Base-by-base conservation (phyloP, 2,329 filamentous ascomycete species). In the Laburnicola sp. region DNA sequence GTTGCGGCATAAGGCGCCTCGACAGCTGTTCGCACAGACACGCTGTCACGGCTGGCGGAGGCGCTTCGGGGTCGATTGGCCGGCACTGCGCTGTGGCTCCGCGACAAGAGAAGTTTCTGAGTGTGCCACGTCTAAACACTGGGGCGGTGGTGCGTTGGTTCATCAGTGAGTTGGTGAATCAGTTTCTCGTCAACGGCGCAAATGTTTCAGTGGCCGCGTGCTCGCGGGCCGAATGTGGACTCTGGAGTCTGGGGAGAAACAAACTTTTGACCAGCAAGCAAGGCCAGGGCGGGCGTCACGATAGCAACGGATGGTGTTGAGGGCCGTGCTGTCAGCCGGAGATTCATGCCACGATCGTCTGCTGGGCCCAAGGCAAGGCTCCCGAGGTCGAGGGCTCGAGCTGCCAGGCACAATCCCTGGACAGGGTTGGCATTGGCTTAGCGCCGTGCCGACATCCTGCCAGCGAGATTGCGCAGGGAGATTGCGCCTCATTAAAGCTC, bases 401-500 rank as follows among this genome's bases (percentile, higher is more conserved):
- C 21, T 11, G 9, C 41, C 41, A 16, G 41, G 27, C 41, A 25
- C n/a, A n/a, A n/a, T n/a, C 45, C 16, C 23, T 34, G 6, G n/a
- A 16, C 26, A 44, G 16, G 41, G 41, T 10, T 44, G 26, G 46
- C 30, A 27, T n/a, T 39, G 42, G 47, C 35, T 48, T n/a, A 54
- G 48, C 48, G 51, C 44, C 38, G 25, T 11, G 44, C 50, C 50
- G 35, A 27, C 25, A 30, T 27, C 27, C 35, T 9, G 21, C 44
- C 32, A 37, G 56, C 62, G 61, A 66, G 56, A 64, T 66, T 63
- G 58, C 56, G 38, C 53, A 47, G 56, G 60, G 64, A 66, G 53
- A 66, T 66, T 65, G 59, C 60, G 53, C 53, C 58, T 59, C 57
- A 57, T 59, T 57, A 57, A 63, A 59, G 58, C 36, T 50, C 45